Evolutionary conservation across 2,329 filamentous ascomycete species (phyloP), one percentile per base, ranked within the genome.

Genomic region (Domatiomyces catenatus): DNA sequence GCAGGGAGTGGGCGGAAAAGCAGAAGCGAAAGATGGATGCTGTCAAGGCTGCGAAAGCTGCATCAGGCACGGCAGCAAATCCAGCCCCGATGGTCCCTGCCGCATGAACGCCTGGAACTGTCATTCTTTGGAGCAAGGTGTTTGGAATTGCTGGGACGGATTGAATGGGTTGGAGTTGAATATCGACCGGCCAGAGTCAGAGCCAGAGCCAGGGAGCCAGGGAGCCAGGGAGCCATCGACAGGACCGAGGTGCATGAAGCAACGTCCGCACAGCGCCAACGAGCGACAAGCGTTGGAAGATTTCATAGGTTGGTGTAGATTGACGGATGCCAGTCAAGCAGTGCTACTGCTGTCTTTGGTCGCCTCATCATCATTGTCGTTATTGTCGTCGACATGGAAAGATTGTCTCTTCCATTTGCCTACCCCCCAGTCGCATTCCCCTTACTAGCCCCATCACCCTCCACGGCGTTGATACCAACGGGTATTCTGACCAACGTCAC

Each of bases 1-100:
- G 63, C 50, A 59, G 62, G 22, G 63, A 64, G 51, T 66, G 64
- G 64, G 64, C 63, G 18, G 63, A 65, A 52, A 62, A 58, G 52
- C 58, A 64, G 56, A 61, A 59, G 52, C 59, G 52, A 50, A 57
- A 52, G 39, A 48, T 56, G 49, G 51, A 54, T 3, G 17, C 43
- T 39, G 53, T 54, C 18, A 48, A 48, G n/a, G 49, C 48, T 17
- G 49, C 49, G 10, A 39, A 15, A 15, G 32, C 12, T 15, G 32
- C 32, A 39, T 4, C 10, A 15, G 32, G 10, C 3, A 39, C 32
- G 15, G 32, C 15, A 39, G 32, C 12, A 5, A 39, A 12, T 5
- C 3, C 32, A 15, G 32, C 12, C 32, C 10, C 32, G 5, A 2
- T 2, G 15, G 12, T 15, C 15, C 12, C 32, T 39, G 32, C 10